Base-by-base conservation (phyloP, 495 filamentous ascomycete genomes). In the Penicillium simplicissimum region DNA sequence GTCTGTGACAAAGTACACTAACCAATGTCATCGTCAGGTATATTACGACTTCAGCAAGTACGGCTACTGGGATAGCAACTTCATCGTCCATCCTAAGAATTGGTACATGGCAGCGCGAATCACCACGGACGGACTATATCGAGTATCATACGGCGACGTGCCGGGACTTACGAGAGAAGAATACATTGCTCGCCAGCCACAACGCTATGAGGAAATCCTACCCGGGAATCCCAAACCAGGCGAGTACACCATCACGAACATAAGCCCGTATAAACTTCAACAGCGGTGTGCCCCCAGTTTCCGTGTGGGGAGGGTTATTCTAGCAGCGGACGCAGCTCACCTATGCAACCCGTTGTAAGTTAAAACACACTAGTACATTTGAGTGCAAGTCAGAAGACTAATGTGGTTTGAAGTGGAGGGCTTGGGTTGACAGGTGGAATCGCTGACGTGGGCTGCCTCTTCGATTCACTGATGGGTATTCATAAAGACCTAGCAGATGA, bases 51-150 rank as follows among this genome's bases (percentile, higher is more conserved):
- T 86, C 61, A 69, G 75, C 19, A 79, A 82, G 57, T 85, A 77
- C 59, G 78, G 72, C 34, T 85, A 79, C 61, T 74, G 76, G 65
- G 85, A 88, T 63, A 75, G 79, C 36, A 86, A 84, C 65, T 86
- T 86, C 62, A 82, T 86, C 61, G 69, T 87, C 11, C 79, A 88
- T 53, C 86, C 84, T 1, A 77, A 81, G 9, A 74, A 87, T 65
- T 86, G 81, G 61, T 85, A 83, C 75, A 85, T 88, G 82, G 84
- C 80, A 8, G 84, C 84, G 8, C 79, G 72, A 55, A 83, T 88
- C 61, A 84, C 81, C 6, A 66, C 70, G 11, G 85, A 88, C 61
- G 82, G 82, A 15, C 72, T 88, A 19, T 87, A 83, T 73, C 79
- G 85, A 3, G 80, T 88, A 51, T 81, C 85, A 8, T 88, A 87